Evolutionary conservation across 1,284 basidiomycete species (phyloP), one percentile per base, ranked within the genome.

Genomic region (Puccinia sorghi): DNA sequence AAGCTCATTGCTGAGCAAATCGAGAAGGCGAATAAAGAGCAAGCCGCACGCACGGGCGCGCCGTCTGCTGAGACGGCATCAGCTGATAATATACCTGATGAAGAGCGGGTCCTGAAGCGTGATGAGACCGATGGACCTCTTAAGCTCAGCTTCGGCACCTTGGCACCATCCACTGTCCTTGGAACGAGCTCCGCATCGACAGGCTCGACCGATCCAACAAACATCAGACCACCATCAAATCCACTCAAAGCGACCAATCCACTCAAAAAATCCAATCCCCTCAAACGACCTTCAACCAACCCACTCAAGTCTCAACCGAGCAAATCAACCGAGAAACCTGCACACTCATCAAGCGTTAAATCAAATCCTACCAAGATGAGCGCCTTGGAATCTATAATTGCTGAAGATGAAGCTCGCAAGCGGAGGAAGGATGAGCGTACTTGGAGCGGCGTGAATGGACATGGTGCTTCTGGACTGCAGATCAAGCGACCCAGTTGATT

Each of bases 1-100:
- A 88, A 90, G 83, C 88, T 95, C 80, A 92, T 99, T 79, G 88
- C 92, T 32, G 94, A 98, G 83, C 96, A 99, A 86, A 99, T 99
- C 79, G 93, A 93, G 82, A 88, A 93, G 41, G 96, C 97, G 0
- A 83, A 84, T 69, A 84, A 79, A 25, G 82, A 81, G 56, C 56
- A 83, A 80, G 85, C 84, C 46, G 85, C 85, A 39, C 80, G 84
- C n/a, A 43, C 32, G 8, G 83, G 85, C 0, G 84, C 84, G n/a
- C 83, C 43, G 1, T 57, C 6, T 3, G 22, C 15, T 3, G 7
- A 37, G 0, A 61, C 3, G 1, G 22, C 17, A 43, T 8, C 41
- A 11, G 0, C 41, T 25, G 15, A n/a, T 56, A 9, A 7, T 20
- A 63, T 57, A 46, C 64, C 56, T 39, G 52, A 61, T 8, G 22